Percentiles rank a stretch among this genome's conserved stretches.
Conservation (phyloP, 306 rosid species). For the Aeschynomene evenia region DNA sequence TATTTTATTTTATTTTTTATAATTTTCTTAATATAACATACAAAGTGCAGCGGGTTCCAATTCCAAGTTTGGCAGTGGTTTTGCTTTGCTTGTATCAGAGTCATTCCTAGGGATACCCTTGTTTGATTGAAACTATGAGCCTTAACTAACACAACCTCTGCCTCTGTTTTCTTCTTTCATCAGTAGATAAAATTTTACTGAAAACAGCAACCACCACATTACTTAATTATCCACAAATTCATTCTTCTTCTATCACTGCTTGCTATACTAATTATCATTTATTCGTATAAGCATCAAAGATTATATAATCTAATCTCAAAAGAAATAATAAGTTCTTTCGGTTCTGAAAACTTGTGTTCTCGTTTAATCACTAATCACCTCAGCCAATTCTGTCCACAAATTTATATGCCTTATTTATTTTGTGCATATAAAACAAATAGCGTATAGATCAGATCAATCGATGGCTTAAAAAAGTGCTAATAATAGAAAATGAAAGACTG, state of each 20-base stretch:
- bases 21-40: background rate
- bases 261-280: background rate
- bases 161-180: background rate
- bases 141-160: background rate
- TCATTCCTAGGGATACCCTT: conserved; percentile 12
- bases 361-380: no score
- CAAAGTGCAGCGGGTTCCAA: background rate
- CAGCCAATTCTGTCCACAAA: no score
- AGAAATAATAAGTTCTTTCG: no score
- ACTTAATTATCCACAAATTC: background rate
- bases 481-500: background rate
- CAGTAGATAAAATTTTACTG: background rate
- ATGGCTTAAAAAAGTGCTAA: background rate
- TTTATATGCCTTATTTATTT: background rate
- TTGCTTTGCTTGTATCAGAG: background rate
- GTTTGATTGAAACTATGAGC: conserved; percentile 24
- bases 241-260: background rate
- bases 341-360: no score
- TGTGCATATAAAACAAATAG: background rate
- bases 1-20: no score
- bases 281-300: background rate
- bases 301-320: no score
- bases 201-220: background rate
- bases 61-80: background rate
- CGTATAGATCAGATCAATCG: background rate